Base-by-base conservation (phyloP, 1,284 basidiomycete species). In the Boletus semigastroideus region DNA sequence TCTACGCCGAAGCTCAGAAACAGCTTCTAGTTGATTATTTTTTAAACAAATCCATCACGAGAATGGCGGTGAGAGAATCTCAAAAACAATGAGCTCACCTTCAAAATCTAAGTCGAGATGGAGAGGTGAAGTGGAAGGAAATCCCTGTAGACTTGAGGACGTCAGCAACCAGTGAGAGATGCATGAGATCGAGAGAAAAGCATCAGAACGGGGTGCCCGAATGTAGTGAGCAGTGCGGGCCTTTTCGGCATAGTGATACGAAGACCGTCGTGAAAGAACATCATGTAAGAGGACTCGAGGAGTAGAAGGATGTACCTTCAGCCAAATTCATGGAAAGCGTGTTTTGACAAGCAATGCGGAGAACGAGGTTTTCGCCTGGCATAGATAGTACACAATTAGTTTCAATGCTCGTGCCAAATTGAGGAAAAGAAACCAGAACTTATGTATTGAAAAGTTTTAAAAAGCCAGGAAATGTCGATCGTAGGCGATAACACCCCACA, bases 251-350 rank as follows among this genome's bases (percentile, higher is more conserved):
- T 72, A 54, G 59, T 72, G 56, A 62, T 90, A 90, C 87, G 87
- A 86, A 90, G 87, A 90, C 87, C 87, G 87, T 90, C 88, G 88
- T 90, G 86, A 83, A 84, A 72, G 61, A 72, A 62, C 80, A 83
- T 82, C 79, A 80, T 78, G 27, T 2, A 46, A 80, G 3, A 48
- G 12, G 28, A 31, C 0, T 1, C 11, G 37, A 11, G 13, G 5
- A 13, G 20, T 1, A 38, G 25, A 8, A 2, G 9, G 39, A 51
- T 19, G 51, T 27, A 68, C 63, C 59, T 60, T 39, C 2, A 22
- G 3, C 3, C 27, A 2, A 27, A 5, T 17, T 25, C 25, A 4
- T 16, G 8, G 11, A 0, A 5, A 8, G n/a, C 5, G 22, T 22
- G 5, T 22, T 22, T 22, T 22, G 22, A 22, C 22, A 22, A 5